Evolutionary conservation across 179 eudicot species (phyloP).

Genomic region (Patellifolia procumbens): DNA sequence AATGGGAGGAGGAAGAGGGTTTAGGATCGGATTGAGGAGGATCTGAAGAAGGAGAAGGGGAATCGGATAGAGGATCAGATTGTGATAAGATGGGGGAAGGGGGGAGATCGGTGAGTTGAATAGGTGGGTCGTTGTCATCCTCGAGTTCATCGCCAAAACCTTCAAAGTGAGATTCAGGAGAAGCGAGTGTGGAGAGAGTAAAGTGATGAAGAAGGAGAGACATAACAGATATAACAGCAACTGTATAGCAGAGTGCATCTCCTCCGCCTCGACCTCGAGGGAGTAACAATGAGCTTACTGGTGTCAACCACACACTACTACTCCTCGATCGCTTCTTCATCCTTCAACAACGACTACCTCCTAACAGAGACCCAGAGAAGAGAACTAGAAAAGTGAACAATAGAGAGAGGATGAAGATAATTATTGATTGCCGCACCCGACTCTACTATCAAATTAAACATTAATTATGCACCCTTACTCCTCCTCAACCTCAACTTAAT

Average conservation of each 20-base stretch:
- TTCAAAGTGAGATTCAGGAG: constrained; percentile 62
- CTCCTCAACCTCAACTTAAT: too few species aligned
- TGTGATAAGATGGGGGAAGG: constrained; percentile 42
- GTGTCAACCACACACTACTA: constrained; percentile 1
- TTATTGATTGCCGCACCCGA: too few species aligned
- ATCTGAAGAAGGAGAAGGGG: constrained; percentile 31
- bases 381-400: too few species aligned
- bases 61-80: constrained; percentile 24
- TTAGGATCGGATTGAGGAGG: too few species aligned
- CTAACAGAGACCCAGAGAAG: too few species aligned
- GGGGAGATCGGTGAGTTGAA: constrained; percentile 46
- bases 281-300: neutral
- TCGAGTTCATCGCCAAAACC: constrained; percentile 84
- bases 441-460: too few species aligned
- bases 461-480: too few species aligned
- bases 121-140: constrained; percentile 44
- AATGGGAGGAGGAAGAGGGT: constrained; percentile 34
- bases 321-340: constrained; percentile 18
- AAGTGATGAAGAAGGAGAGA: constrained; percentile 42
- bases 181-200: constrained; percentile 33
- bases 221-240: constrained; percentile 40
- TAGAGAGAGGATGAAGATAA: too few species aligned
- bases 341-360: too few species aligned
- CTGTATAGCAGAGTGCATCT: constrained; percentile 34
- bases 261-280: neutral